Evolutionary conservation across 2,329 filamentous ascomycete species (phyloP).

Genomic region (Aspergillus novofumigatus): DNA sequence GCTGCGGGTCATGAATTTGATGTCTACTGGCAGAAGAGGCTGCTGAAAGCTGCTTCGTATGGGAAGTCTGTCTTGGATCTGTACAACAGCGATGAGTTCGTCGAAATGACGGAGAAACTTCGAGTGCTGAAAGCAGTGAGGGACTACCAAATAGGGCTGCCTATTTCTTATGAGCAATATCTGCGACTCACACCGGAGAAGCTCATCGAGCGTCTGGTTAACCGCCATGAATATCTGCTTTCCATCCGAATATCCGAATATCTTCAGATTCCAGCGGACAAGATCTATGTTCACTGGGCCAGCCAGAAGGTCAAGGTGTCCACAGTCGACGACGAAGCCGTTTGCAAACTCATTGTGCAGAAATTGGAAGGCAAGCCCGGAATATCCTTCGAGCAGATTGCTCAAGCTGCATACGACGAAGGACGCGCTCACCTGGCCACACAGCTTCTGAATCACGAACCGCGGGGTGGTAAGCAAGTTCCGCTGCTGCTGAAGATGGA

Average conservation of each 20-base stretch:
- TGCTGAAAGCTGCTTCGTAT: constrained; percentile 94
- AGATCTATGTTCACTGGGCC: constrained; percentile 96
- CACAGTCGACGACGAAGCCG: constrained; percentile 78
- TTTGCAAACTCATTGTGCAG: constrained; percentile 81
- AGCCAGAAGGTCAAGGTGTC: constrained; percentile 87
- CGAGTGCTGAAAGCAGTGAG: constrained; percentile 89
- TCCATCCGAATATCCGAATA: constrained; percentile 86
- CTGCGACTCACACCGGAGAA: constrained; percentile 83
- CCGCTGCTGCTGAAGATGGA: constrained; percentile 91
- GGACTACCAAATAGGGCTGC: constrained; percentile 85
- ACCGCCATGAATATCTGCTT: constrained; percentile 84
- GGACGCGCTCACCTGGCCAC: constrained; percentile 85
- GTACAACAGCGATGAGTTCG: constrained; percentile 97
- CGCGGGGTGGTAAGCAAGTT: constrained; percentile 91
- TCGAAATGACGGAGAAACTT: constrained; percentile 94
- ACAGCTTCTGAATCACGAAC: constrained; percentile 86
- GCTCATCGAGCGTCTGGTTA: constrained; percentile 79
- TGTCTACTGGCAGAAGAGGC: constrained; percentile 86
- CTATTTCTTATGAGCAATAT: constrained; percentile 90
- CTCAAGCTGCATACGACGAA: constrained; percentile 88
- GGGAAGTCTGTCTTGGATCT: constrained; percentile 96
- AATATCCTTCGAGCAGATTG: constrained; percentile 94
- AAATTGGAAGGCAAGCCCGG: constrained; percentile 82
- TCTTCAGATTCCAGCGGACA: constrained; percentile 76
- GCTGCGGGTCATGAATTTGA: constrained; percentile 91